Evolutionary conservation across 2,329 filamentous ascomycete species (phyloP).

Genomic region (Colletotrichum higginsianum): DNA sequence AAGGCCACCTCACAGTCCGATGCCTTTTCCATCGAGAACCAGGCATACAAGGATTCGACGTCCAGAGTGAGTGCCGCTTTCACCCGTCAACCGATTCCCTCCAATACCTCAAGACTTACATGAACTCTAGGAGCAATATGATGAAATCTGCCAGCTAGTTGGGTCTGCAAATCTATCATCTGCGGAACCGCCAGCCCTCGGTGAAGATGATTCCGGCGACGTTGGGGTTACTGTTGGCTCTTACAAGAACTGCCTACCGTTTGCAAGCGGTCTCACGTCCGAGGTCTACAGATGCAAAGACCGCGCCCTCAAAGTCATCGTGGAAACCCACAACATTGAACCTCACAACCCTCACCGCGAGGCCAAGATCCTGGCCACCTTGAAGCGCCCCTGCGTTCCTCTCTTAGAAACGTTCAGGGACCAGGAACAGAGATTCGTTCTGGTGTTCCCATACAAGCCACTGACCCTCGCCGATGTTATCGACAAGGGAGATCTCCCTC

Average conservation of each 20-base stretch:
- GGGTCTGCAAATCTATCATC: constrained; percentile 39
- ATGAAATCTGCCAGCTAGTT: constrained; percentile 55
- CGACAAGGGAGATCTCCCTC: constrained; percentile 56
- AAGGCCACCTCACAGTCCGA: constrained; percentile 40
- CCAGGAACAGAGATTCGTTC: constrained; percentile 78
- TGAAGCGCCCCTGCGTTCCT: constrained; percentile 72
- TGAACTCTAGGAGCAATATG: constrained; percentile 52
- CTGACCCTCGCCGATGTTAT: constrained; percentile 81
- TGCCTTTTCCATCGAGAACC: constrained; percentile 42
- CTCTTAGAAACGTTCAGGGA: constrained; percentile 83
- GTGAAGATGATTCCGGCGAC: constrained; percentile 34
- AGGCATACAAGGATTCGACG: constrained; percentile 39
- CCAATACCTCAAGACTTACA: not conserved
- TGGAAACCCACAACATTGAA: constrained; percentile 77
- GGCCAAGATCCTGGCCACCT: constrained; percentile 77
- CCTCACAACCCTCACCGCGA: constrained; percentile 90
- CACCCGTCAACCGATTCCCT: not conserved
- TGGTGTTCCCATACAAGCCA: constrained; percentile 89
- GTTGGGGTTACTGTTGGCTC: constrained; percentile 65
- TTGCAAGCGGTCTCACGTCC: constrained; percentile 83
- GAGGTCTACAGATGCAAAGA: constrained; percentile 80
- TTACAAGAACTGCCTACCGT: constrained; percentile 67
- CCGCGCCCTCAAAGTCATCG: constrained; percentile 88
- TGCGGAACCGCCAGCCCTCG: not conserved
- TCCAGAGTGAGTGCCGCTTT: constrained; percentile 29